phyloP scores from a whole-genome alignment of 1,139 yeast genomes.

The Debaryomyces coudertii region DNA sequence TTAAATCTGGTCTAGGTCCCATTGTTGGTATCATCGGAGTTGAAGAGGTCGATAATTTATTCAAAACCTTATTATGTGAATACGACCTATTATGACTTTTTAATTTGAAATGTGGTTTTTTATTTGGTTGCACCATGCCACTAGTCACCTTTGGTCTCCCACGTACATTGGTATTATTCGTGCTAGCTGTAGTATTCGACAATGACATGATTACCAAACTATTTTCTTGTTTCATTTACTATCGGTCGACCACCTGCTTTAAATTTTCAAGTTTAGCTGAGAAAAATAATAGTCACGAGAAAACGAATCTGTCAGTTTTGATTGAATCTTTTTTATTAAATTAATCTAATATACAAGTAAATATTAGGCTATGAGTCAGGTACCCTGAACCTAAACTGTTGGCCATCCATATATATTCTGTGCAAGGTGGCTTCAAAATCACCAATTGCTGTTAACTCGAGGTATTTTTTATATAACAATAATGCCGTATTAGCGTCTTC shows the following conservation, averaged over 20 bases:
- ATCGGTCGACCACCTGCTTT: background rate
- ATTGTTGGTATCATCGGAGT: constrained; percentile 17
- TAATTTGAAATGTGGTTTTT: constrained; percentile 6
- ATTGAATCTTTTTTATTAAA: background rate
- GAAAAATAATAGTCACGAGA: constrained; percentile 7
- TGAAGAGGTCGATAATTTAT: constrained; percentile 23
- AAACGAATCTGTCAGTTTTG: background rate
- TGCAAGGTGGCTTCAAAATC: constrained; percentile 64
- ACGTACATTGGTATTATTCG: background rate
- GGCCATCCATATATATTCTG: constrained; percentile 77
- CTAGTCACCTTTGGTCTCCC: constrained; percentile 3
- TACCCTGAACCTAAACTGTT: constrained; percentile 44
- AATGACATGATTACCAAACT: constrained; percentile 7
- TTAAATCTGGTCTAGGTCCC: constrained; percentile 35
- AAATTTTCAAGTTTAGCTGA: constrained; percentile 5
- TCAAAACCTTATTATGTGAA: constrained; percentile 36
- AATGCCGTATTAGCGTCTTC: constrained; percentile 95
- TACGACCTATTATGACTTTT: constrained; percentile 35
- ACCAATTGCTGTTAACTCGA: constrained; percentile 60
- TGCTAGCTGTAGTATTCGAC: constrained; percentile 7
- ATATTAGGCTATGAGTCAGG: constrained; percentile 27
- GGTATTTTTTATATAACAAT: constrained; percentile 70
- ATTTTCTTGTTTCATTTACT: background rate
- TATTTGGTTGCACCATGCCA: background rate
- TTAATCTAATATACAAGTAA: constrained; percentile 9